Evolutionary conservation across 345 rosid species (phyloP).

Genomic region (Arabidopsis thaliana): DNA sequence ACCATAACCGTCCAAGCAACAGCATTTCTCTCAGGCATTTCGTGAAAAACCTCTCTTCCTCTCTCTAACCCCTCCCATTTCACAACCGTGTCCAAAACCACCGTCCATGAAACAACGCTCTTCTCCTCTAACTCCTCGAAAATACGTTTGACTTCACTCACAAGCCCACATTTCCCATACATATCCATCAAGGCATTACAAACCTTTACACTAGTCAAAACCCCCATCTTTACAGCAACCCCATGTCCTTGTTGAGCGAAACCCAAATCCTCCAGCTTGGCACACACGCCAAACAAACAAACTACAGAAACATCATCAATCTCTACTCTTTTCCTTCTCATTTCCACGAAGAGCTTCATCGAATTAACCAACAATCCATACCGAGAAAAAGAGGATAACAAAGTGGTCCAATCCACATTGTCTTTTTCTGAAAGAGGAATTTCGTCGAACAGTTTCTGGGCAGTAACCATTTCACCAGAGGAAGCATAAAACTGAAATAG

Average conservation of each 20-base stretch:
- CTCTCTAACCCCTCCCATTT: constrained; percentile 67
- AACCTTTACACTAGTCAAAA: constrained; percentile 49
- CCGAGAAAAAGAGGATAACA: constrained; percentile 59
- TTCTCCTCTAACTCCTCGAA: constrained; percentile 58
- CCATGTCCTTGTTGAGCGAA: constrained; percentile 74
- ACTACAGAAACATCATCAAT: constrained; percentile 68
- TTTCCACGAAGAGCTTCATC: constrained; percentile 52
- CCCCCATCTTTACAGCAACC: constrained; percentile 58
- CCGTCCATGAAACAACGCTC: constrained; percentile 80
- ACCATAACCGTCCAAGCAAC: constrained; percentile 82
- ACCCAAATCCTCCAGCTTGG: constrained; percentile 51
- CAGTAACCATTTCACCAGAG: constrained; percentile 49
- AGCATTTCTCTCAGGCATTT: constrained; percentile 74
- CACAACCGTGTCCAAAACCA: constrained; percentile 61
- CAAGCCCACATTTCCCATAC: constrained; percentile 69
- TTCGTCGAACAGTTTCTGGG: constrained; percentile 70
- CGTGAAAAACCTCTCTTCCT: constrained; percentile 61
- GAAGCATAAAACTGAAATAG: constrained; percentile 61
- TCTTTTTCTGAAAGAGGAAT: constrained; percentile 69
- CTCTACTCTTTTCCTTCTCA: constrained; percentile 48
- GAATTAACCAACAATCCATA: constrained; percentile 41
- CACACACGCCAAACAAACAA: constrained; percentile 62
- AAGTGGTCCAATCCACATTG: constrained; percentile 71
- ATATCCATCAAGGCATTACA: constrained; percentile 73
- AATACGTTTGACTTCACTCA: constrained; percentile 51